Evolutionary conservation across 768 basidiomycete species (phyloP), one percentile per base, ranked within the genome.

Genomic region (Fomitopsis pulvina): DNA sequence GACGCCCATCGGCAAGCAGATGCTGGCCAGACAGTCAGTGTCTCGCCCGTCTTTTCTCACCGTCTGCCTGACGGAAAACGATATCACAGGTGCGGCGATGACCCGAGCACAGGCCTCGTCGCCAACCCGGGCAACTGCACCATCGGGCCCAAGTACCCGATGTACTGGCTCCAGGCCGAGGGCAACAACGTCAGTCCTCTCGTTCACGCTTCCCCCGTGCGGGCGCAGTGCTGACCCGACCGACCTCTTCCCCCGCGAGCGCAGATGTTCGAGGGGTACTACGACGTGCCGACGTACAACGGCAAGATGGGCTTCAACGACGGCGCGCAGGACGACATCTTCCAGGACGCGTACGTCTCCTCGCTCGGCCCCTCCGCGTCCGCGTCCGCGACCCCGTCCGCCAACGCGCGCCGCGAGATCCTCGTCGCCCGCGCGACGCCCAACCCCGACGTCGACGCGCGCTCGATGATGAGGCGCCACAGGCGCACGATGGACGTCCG

Each of bases 301-400:
- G 75, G 78, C 51, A 66, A 79, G 16, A 89, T 86, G 71, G 82
- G 83, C 57, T 90, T 85, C 63, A 53, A 57, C n/a, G 80, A 90
- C 58, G 87, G 88, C 7, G 69, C 86, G 0, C 88, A 91, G 61
- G 61, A 75, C 51, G 85, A 88, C 62, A 87, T 88, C 53, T 87
- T 89, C 63, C 67, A 71, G 45, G 74, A 79, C 60, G 81, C 74
- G 2, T 82, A 83, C 57, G 40, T 51, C 40, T 50, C 49, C 41
- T 50, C 49, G 41, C 49, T 50, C 30, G 49, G 49, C n/a, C 30
- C 47, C 11, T 22, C 22, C 47, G 8, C 12, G 38, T 6, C 42
- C 24, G 49, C 28, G 16, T 8, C n/a, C 27, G 38, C 48, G 39
- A 26, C 48, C 2, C 7, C 48, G 12, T 20, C 28, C 18, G 25